Percentiles rank a stretch among this genome's conserved stretches.
phyloP scores from a whole-genome alignment of 2,329 filamentous ascomycete species.

The Aspergillus hortae region DNA sequence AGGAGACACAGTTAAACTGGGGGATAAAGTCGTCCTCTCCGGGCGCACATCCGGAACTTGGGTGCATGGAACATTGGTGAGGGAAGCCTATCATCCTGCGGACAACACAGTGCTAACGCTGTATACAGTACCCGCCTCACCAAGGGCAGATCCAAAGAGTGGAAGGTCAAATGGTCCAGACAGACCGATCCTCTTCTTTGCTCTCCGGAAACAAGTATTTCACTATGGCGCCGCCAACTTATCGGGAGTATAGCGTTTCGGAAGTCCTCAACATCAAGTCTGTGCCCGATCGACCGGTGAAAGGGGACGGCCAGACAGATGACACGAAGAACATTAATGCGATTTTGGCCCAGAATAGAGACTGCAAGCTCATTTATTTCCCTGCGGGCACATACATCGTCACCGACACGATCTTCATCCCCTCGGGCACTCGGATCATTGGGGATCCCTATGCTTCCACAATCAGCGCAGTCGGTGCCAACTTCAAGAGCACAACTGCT shows the following conservation, averaged over 20 bases:
- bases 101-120: not conserved
- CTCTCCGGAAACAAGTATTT: conserved; percentile 37
- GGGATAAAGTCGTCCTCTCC: conserved; percentile 18
- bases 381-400: conserved; percentile 54
- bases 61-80: conserved; percentile 31
- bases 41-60: conserved; percentile 21
- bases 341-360: conserved; percentile 30
- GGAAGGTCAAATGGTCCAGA: conserved; percentile 25
- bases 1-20: conserved; percentile 24
- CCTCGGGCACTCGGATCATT: conserved; percentile 48
- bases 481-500: conserved; percentile 41
- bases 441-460: conserved; percentile 52
- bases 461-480: conserved; percentile 47
- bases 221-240: conserved; percentile 41
- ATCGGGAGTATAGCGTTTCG: conserved; percentile 38
- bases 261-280: conserved; percentile 48
- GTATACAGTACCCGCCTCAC: conserved; percentile 15
- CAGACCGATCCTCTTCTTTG: conserved; percentile 26
- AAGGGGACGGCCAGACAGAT: conserved; percentile 41
- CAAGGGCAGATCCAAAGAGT: conserved; percentile 19
- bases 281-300: conserved; percentile 37
- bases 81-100: not conserved
- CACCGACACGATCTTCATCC: conserved; percentile 46
- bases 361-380: conserved; percentile 53
- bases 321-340: conserved; percentile 37